Evolutionary conservation across 2,329 filamentous ascomycete species (phyloP).

Genomic region (Magnaporthiopsis poae): DNA sequence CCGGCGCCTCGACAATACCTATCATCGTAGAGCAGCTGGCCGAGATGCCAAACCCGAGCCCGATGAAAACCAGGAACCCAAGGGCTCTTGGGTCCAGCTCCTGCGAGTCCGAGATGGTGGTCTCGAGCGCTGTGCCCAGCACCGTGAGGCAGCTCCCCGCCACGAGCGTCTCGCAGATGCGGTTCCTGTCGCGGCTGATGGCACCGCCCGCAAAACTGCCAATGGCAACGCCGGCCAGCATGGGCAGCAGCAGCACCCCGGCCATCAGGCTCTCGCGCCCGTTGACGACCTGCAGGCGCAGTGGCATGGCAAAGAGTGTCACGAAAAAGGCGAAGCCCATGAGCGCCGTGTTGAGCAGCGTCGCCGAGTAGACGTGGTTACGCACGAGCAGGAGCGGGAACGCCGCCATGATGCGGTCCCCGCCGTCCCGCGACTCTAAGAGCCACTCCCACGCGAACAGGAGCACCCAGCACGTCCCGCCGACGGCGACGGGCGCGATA

Average conservation of each 20-base stretch:
- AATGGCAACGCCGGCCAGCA: conserved; percentile 38
- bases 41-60: conserved; percentile 41
- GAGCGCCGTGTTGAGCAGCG: conserved; percentile 35
- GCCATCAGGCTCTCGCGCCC: conserved; percentile 34
- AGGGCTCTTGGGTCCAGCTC: conserved; percentile 34
- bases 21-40: conserved; percentile 39
- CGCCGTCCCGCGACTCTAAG: conserved; percentile 14
- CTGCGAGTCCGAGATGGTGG: conserved; percentile 25
- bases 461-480: conserved; percentile 24
- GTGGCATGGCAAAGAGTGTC: conserved; percentile 38
- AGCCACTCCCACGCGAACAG: conserved; percentile 32
- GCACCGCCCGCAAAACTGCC: conserved; percentile 34
- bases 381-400: conserved; percentile 39
- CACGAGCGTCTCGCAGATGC: conserved; percentile 33
- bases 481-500: conserved; percentile 30
- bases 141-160: conserved; percentile 32
- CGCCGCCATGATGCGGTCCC: conserved; percentile 28
- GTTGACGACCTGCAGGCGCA: conserved; percentile 40
- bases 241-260: conserved; percentile 43
- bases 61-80: conserved; percentile 41
- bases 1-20: conserved; percentile 30
- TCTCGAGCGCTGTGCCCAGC: conserved; percentile 38
- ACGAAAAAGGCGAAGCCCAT: conserved; percentile 42
- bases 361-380: conserved; percentile 35
- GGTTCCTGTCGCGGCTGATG: conserved; percentile 32